phyloP scores from a whole-genome alignment of 768 basidiomycete genomes.

The Mycena haematopus region DNA sequence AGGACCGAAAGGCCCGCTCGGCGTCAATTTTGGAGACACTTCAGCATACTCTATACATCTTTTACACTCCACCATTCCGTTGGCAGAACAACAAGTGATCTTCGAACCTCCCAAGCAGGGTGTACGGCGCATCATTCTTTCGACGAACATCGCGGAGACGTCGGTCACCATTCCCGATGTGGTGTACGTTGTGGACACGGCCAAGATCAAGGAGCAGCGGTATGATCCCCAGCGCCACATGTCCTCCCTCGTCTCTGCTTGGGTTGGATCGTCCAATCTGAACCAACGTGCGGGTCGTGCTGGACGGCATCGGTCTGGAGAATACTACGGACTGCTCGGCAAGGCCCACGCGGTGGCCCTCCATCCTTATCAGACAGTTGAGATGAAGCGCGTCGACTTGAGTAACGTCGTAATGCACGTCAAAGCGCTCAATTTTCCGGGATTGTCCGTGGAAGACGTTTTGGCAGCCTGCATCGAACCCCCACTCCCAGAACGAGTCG shows the following conservation, averaged over 20 bases:
- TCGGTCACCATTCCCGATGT: slow-evolving; percentile 95
- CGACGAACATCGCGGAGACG: slow-evolving; percentile 96
- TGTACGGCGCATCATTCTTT: slow-evolving; percentile 85
- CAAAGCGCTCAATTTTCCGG: slow-evolving; percentile 89
- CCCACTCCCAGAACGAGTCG: slow-evolving; percentile 77
- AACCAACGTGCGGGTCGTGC: slow-evolving; percentile 93
- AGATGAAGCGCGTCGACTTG: slow-evolving; percentile 92
- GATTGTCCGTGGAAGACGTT: slow-evolving; percentile 86
- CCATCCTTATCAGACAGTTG: slow-evolving; percentile 85
- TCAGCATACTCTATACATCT: slow-evolving; percentile 73
- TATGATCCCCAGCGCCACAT: slow-evolving; percentile 91
- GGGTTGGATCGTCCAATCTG: slow-evolving; percentile 90
- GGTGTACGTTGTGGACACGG: slow-evolving; percentile 92
- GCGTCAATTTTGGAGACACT: slow-evolving; percentile 65
- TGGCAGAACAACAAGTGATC: slow-evolving; percentile 87
- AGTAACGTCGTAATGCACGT: slow-evolving; percentile 96
- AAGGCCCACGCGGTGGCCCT: slow-evolving; percentile 63
- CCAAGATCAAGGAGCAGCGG: slow-evolving; percentile 82
- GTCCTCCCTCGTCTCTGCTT: slow-evolving; percentile 87
- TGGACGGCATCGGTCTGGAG: slow-evolving; percentile 88
- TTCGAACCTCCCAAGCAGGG: slow-evolving; percentile 83
- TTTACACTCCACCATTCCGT: slow-evolving; percentile 88
- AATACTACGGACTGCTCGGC: slow-evolving; percentile 88
- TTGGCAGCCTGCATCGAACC: slow-evolving; percentile 87
- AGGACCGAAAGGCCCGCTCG: slow-evolving; percentile 54